These are phyloP conservation scores for Clitopilus hobsonii DNA, from an alignment of 768 basidiomycete species.

Conservation along the genomic window DNA sequence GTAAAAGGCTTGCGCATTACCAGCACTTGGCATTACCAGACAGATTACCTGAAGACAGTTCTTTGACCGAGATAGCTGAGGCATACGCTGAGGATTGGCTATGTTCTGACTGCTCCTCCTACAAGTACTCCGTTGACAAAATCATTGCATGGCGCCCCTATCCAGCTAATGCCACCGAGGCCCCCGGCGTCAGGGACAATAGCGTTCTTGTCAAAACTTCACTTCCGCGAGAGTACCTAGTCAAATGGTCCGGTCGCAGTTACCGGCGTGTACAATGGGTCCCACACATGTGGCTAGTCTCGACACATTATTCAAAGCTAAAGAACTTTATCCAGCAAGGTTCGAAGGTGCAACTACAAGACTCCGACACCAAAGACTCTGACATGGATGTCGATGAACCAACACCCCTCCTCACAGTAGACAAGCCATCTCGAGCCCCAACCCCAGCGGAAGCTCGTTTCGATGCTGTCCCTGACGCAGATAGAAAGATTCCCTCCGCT, in stretches of 20 bases:
- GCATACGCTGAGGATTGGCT: conserved; percentile 60
- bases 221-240: conserved; percentile 87
- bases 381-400: conserved; percentile 23
- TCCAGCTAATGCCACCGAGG: conserved; percentile 60
- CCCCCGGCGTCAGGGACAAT: conserved; percentile 30
- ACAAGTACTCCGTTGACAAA: conserved; percentile 65
- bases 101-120: conserved; percentile 78
- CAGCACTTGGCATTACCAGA: conserved; percentile 55
- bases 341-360: conserved; percentile 61
- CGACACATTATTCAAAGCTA: conserved; percentile 60
- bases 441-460: conserved; percentile 23
- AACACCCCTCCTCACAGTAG: conserved; percentile 35
- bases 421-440: conserved; percentile 28
- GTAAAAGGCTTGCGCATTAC: conserved; percentile 84
- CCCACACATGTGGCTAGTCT: conserved; percentile 85
- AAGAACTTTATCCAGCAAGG: conserved; percentile 74
- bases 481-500: conserved; percentile 62
- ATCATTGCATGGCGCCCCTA: conserved; percentile 91
- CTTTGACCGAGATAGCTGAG: conserved; percentile 43
- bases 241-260: conserved; percentile 82
- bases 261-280: conserved; percentile 86
- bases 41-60: conserved; percentile 24
- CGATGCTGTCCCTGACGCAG: conserved; percentile 53
- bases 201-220: conserved; percentile 47
- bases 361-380: conserved; percentile 30